These are phyloP conservation scores for Termitomyces sp. DNA, from an alignment of 768 basidiomycete species.

Conservation along the genomic window DNA sequence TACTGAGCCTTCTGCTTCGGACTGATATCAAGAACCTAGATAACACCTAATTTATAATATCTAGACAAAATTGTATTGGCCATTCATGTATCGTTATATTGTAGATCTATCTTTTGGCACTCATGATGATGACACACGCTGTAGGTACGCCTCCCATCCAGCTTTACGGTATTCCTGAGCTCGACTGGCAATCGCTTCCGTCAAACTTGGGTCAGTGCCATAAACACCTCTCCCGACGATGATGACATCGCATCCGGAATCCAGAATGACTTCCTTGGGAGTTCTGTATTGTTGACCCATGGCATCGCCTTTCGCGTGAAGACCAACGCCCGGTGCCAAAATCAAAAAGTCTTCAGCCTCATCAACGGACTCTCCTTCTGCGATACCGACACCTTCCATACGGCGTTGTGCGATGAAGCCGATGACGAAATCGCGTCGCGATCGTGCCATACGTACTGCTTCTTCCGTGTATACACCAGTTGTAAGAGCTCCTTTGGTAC, in stretches of 20 bases:
- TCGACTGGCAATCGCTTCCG: conserved; percentile 47
- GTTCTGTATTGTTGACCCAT: conserved; percentile 97
- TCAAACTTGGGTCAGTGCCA: conserved; percentile 47
- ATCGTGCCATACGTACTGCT: conserved; percentile 84
- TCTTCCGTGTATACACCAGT: conserved; percentile 77
- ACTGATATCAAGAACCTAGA: not conserved
- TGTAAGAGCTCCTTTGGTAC: conserved; percentile 81
- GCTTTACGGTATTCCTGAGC: conserved; percentile 81
- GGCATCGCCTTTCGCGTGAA: conserved; percentile 71
- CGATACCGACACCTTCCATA: conserved; percentile 62
- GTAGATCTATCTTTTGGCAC: not conserved
- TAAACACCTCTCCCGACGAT: conserved; percentile 97
- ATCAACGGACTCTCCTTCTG: conserved; percentile 21
- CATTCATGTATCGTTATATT: not conserved
- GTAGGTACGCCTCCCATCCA: conserved; percentile 89
- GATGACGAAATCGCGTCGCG: conserved; percentile 81
- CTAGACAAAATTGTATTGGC: not conserved
- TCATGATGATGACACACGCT: conserved; percentile 31
- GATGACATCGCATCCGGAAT: conserved; percentile 89
- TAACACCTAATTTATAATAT: not conserved
- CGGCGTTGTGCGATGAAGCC: conserved; percentile 92
- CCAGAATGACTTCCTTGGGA: conserved; percentile 74
- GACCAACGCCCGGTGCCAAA: conserved; percentile 88
- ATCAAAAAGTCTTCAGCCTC: conserved; percentile 79
- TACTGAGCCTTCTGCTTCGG: conserved; percentile 11